Evolutionary conservation across 1,284 basidiomycete genomes (phyloP), one percentile per base, ranked within the genome.

Genomic region (Pseudozyma sp.): DNA sequence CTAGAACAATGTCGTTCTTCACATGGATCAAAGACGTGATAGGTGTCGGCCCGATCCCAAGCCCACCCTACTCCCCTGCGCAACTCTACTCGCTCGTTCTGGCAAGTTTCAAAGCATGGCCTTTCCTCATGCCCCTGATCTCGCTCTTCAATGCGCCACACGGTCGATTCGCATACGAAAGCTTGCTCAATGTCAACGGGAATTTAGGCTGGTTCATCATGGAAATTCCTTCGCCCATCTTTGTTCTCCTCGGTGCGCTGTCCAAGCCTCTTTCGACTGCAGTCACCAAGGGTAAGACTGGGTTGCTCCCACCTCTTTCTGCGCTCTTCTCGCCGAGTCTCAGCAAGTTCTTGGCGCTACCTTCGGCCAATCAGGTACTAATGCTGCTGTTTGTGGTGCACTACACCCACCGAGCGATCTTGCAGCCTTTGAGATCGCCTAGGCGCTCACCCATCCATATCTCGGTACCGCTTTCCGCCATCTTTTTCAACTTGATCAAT

Each of bases 341-440:
- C 25, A 42, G 57, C 13, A 52, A 71, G 35, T 77, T 87, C 48
- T 76, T 85, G 31, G 63, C 84, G 52, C 73, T 87, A n/a, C 81
- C 80, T 8, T 79, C 79, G 44, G 87, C 90, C 0, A 88, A 90
- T 48, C 86, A 87, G 25, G 72, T 93, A 34, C 88, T 94, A 52
- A 87, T 89, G 16, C 73, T 85, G 0, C 87, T 92, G 55, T 96
- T 89, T 85, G 83, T 94, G 48, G 75, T 89, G 1, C 94, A 97
- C 87, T 97, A 97, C 85, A 75, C 89, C 54, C 94, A 96, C 85
- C 91, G 95, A 43, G 91, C 93, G 5, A 65, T 97, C 63, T 83
- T 96, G 36, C 92, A 91, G 0, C 95, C 95, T 7, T 87, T 95
- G 11, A 90, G 92, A 57, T 91, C 92, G 0, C 93, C 94, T 0